A percentile compares a stretch with the other conserved stretches of the same genome.
phyloP scores from a whole-genome alignment of 768 basidiomycete genomes.

The Clavulina sp. region DNA sequence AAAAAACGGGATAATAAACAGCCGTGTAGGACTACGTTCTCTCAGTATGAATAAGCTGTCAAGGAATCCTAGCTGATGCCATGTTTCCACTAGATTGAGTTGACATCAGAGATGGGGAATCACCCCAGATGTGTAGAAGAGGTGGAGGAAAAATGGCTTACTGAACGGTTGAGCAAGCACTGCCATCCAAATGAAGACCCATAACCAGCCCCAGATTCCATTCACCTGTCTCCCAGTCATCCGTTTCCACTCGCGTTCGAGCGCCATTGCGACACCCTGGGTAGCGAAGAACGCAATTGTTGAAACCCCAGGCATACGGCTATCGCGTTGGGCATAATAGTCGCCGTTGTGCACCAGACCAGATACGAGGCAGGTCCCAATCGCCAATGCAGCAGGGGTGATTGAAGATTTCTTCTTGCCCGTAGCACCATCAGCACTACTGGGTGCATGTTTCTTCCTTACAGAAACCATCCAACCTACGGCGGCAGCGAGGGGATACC shows the following conservation, averaged over 20 bases:
- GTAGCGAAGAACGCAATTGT: conserved; percentile 4
- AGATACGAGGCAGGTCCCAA: conserved; percentile 7
- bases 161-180: neutral
- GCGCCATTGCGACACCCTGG: conserved; percentile 6
- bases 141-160: conserved; percentile 1
- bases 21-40: neutral
- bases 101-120: too few relatives aligned
- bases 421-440: too few relatives aligned
- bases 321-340: neutral
- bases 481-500: conserved; percentile 2
- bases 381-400: conserved; percentile 4
- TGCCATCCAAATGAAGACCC: conserved; percentile 6
- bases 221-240: conserved; percentile 6
- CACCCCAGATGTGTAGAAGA: too few relatives aligned
- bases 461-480: too few relatives aligned
- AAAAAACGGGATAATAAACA: neutral
- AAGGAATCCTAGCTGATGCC: neutral
- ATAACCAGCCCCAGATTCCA: conserved; percentile 5
- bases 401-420: too few relatives aligned
- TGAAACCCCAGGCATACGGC: neutral
- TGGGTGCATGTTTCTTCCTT: too few relatives aligned
- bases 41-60: neutral
- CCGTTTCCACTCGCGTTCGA: conserved; percentile 6
- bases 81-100: neutral
- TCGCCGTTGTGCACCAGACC: conserved; percentile 8